Evolutionary conservation across 352 stramenopile genomes (phyloP).

Genomic region (Phytophthora brassicae): DNA sequence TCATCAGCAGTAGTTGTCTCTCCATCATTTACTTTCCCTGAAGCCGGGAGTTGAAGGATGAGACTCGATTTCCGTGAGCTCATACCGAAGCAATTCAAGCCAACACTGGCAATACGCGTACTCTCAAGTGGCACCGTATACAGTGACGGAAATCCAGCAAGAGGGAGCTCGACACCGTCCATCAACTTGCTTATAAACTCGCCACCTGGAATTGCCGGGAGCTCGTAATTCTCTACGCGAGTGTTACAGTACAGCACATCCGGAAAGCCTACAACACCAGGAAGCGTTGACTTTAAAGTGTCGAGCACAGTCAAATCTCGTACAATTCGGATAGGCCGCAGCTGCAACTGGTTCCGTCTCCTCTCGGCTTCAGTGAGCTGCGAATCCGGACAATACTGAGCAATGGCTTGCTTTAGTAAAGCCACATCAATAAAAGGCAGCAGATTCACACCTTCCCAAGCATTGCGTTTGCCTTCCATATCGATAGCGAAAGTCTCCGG

Average conservation of each 20-base stretch:
- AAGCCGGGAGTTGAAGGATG: conserved; percentile 59
- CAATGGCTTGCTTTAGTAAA: conserved; percentile 91
- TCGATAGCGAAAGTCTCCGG: conserved; percentile 83
- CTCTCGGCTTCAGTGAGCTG: conserved; percentile 91
- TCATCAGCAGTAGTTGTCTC: conserved; percentile 25
- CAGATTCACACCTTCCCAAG: conserved; percentile 99
- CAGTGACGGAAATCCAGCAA: conserved; percentile 78
- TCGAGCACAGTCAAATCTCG: conserved; percentile 79
- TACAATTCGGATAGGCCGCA: conserved; percentile 78
- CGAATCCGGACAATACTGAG: conserved; percentile 88
- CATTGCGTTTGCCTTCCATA: conserved; percentile 92
- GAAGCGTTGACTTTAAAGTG: conserved; percentile 67
- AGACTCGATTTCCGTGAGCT: conserved; percentile 73
- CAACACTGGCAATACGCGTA: conserved; percentile 63
- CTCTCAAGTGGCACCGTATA: conserved; percentile 60
- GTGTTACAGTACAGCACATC: conserved; percentile 73
- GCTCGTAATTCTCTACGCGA: conserved; percentile 50
- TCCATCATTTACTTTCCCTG: conserved; percentile 22
- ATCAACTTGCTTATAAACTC: conserved; percentile 78
- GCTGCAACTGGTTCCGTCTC: conserved; percentile 85
- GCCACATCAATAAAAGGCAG: conserved; percentile 98
- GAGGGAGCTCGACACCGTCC: conserved; percentile 68
- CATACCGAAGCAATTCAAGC: conserved; percentile 96
- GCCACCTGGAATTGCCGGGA: conserved; percentile 56
- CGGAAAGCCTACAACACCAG: conserved; percentile 58